Conservation (phyloP, 2,329 filamentous ascomycete species). For the Geosmithia flava region DNA sequence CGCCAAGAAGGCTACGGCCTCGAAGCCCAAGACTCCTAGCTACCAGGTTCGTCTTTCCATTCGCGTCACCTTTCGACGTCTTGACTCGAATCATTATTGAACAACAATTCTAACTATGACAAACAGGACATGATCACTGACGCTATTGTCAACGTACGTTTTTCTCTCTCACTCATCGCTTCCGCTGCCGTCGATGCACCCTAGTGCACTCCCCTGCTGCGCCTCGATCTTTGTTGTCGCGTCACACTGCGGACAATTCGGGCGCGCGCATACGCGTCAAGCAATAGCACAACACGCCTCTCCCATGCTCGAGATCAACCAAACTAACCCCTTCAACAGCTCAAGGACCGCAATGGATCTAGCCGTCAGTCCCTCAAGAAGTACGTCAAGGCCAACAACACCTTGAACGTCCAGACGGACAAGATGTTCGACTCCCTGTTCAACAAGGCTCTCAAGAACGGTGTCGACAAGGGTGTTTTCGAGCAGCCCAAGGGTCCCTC, state of each 20-base stretch:
- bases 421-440: constrained; percentile 61
- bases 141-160: constrained; percentile 47
- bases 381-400: constrained; percentile 45
- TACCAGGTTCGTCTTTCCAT: constrained; percentile 35
- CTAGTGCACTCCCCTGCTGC: not conserved
- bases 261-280: constrained; percentile 8
- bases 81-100: no score
- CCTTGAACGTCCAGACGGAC: constrained; percentile 27
- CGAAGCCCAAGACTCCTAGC: constrained; percentile 38
- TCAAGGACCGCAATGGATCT: constrained; percentile 51
- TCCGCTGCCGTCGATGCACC: no score
- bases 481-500: constrained; percentile 85
- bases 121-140: constrained; percentile 47
- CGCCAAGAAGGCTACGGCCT: constrained; percentile 36
- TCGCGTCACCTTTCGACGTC: no score
- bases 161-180: constrained; percentile 8
- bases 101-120: constrained; percentile 16
- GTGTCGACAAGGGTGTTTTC: constrained; percentile 80
- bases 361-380: constrained; percentile 52
- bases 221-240: not conserved
- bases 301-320: not conserved
- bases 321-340: constrained; percentile 22
- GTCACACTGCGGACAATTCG: not conserved
- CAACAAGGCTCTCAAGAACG: constrained; percentile 72
- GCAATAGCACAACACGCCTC: constrained; percentile 4